Evolutionary conservation across 202 grass and related monocot genomes (phyloP), one percentile per base, ranked within the genome.

Genomic region (Panicum hallii): DNA sequence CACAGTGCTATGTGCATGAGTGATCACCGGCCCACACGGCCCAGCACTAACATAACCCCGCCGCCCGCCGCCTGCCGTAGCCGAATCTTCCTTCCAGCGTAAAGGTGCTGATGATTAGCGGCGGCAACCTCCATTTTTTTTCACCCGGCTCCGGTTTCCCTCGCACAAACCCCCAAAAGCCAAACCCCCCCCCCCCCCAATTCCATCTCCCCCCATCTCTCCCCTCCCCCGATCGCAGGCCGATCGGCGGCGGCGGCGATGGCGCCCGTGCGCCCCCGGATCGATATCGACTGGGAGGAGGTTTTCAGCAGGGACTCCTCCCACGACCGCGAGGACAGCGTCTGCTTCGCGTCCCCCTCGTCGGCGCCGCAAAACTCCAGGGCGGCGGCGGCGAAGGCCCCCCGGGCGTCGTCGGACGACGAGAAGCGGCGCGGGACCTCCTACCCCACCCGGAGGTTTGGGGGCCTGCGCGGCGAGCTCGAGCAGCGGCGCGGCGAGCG

Each of bases 251-350:
- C 32, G 70, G 75, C 76, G 44, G 55, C 16, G 70, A 14, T 5
- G 82, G 68, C 13, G 17, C 14, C 16, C 2, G 7, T 2, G 17
- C 2, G 28, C 32, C 0, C 3, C 2, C 84, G 1, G 17, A 78
- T 90, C 66, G 0, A 45, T 0, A 83, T 86, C 79, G 1, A 86
- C 22, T 83, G 87, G 82, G 0, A 0, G 1, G 26, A 65, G 20
- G 0, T 43, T 13, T 1, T 89, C 56, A 0, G 0, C 7, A 0
- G 0, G 23, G 15, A 7, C 6, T 0, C 26, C 46, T 4, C 4
- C 69, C 7, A 0, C 17, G 52, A 15, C 61, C 28, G 17, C 54
- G 1, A 3, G 1, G 2, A 1, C 9, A 65, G 62, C 0, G 64
- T 79, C 74, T 13, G 9, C 34, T 60, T 79, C 88, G 20, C 15